Conservation (phyloP, 129 eudicot genomes). For the Pulicaria dysenterica region DNA sequence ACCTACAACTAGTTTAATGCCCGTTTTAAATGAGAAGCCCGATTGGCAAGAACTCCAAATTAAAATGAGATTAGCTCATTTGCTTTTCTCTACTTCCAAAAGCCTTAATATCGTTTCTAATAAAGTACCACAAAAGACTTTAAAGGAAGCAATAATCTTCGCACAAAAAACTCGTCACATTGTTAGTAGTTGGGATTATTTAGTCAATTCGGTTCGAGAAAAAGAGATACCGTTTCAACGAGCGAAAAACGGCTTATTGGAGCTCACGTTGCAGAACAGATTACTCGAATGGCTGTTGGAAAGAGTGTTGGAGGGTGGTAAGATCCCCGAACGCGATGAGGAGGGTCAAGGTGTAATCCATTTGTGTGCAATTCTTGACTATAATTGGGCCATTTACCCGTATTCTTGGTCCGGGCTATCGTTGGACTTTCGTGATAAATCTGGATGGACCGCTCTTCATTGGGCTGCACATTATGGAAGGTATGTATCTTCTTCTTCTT, state of each 20-base stretch:
- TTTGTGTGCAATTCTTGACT: slow-evolving; percentile 90
- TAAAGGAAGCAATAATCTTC: slow-evolving; percentile 67
- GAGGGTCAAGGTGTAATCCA: slow-evolving; percentile 93
- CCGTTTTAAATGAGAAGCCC: slow-evolving; percentile 41
- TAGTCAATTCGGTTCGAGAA: slow-evolving; percentile 48
- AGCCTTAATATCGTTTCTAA: slow-evolving; percentile 54
- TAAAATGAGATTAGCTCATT: slow-evolving; percentile 86
- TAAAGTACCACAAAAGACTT: slow-evolving; percentile 49
- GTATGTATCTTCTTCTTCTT: slow-evolving; percentile 34
- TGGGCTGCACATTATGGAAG: slow-evolving; percentile 99
- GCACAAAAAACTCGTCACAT: slow-evolving; percentile 60
- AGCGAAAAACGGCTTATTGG: slow-evolving; percentile 76
- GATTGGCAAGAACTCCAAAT: slow-evolving; percentile 62
- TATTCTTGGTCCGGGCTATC: slow-evolving; percentile 83
- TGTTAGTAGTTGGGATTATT: slow-evolving; percentile 53
- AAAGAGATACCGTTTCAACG: slow-evolving; percentile 48
- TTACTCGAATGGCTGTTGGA: slow-evolving; percentile 87
- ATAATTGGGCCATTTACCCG: slow-evolving; percentile 90
- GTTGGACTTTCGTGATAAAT: slow-evolving; percentile 83
- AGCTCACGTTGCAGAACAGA: slow-evolving; percentile 76
- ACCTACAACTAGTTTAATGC: slow-evolving; percentile 9
- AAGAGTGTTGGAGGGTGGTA: slow-evolving; percentile 60
- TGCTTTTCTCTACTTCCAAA: slow-evolving; percentile 86
- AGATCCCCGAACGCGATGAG: slow-evolving; percentile 63
- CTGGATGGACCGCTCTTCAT: slow-evolving; percentile 99